Evolutionary conservation across 1,284 basidiomycete genomes (phyloP).

Genomic region (Boletellus deceptivus): DNA sequence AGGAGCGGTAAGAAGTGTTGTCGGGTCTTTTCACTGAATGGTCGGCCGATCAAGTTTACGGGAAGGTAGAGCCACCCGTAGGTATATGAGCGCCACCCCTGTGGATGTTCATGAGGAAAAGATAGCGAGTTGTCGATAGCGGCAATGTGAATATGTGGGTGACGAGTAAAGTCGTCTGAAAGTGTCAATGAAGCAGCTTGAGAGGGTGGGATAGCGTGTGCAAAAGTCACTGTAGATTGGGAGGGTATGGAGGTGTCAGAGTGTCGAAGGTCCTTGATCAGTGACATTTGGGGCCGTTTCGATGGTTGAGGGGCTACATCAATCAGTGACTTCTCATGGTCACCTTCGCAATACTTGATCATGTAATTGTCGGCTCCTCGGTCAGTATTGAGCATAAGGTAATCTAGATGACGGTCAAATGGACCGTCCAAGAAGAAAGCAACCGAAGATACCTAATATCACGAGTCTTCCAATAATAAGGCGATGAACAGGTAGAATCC

Average conservation of each 20-base stretch:
- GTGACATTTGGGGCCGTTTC: conserved; percentile 60
- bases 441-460: conserved; percentile 57
- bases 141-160: conserved; percentile 75
- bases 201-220: conserved; percentile 36
- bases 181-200: conserved; percentile 31
- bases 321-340: conserved; percentile 69
- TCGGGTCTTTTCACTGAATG: conserved; percentile 81
- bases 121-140: conserved; percentile 94
- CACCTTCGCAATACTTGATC: conserved; percentile 82
- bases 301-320: conserved; percentile 75
- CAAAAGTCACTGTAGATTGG: conserved; percentile 38
- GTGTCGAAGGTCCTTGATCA: conserved; percentile 64
- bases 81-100: conserved; percentile 87
- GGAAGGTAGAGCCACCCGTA: conserved; percentile 92
- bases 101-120: conserved; percentile 87
- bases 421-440: background rate
- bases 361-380: conserved; percentile 85
- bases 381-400: conserved; percentile 87
- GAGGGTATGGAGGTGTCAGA: conserved; percentile 42
- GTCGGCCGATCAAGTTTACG: conserved; percentile 79
- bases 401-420: conserved; percentile 49
- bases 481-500: conserved; percentile 6
- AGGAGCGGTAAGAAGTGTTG: conserved; percentile 81
- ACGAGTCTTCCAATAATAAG: conserved; percentile 55
- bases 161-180: conserved; percentile 44